Percentiles rank a stretch among this genome's conserved stretches.
Conservation (phyloP, 1,284 basidiomycete species). For the Ustilago xerochloae region DNA sequence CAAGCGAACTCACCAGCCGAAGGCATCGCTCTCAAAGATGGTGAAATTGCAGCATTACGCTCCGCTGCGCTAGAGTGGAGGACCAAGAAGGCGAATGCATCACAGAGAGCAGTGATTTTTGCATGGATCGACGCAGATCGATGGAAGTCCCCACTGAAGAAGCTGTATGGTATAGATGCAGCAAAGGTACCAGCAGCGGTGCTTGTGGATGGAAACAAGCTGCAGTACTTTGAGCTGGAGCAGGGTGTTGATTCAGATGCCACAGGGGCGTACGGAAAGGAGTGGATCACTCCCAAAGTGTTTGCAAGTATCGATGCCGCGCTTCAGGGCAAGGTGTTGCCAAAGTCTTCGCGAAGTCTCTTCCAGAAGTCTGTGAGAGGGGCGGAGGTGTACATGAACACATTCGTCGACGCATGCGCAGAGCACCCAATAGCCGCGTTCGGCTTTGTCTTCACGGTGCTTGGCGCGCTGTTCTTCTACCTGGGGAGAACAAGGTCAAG, state of each 20-base stretch:
- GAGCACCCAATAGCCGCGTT: conserved; percentile 38
- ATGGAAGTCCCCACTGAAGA: conserved; percentile 50
- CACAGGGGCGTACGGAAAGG: conserved; percentile 2
- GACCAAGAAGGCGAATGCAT: conserved; percentile 2
- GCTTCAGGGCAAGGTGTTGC: conserved; percentile 16
- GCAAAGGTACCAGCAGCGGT: conserved; percentile 38
- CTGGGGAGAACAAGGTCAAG: conserved; percentile 7
- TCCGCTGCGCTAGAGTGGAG: conserved; percentile 50
- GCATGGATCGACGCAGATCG: conserved; percentile 66
- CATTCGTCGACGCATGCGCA: conserved; percentile 21
- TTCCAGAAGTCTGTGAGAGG: conserved; percentile 46
- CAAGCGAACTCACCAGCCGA: conserved; percentile 7
- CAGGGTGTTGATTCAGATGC: neutral
- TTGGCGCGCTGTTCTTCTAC: conserved; percentile 39
- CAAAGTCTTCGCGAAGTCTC: conserved; percentile 42
- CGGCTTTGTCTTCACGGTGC: conserved; percentile 21
- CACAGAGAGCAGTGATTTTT: conserved; percentile 47
- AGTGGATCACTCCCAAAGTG: conserved; percentile 34
- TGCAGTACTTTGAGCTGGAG: conserved; percentile 52
- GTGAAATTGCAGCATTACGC: conserved; percentile 47
- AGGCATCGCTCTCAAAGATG: conserved; percentile 40
- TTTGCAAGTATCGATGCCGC: conserved; percentile 24
- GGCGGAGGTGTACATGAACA: conserved; percentile 26
- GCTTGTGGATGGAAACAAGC: conserved; percentile 49
- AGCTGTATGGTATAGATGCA: conserved; percentile 47